Conservation (phyloP, 106 monocot genomes). For the Vanilla planifolia region DNA sequence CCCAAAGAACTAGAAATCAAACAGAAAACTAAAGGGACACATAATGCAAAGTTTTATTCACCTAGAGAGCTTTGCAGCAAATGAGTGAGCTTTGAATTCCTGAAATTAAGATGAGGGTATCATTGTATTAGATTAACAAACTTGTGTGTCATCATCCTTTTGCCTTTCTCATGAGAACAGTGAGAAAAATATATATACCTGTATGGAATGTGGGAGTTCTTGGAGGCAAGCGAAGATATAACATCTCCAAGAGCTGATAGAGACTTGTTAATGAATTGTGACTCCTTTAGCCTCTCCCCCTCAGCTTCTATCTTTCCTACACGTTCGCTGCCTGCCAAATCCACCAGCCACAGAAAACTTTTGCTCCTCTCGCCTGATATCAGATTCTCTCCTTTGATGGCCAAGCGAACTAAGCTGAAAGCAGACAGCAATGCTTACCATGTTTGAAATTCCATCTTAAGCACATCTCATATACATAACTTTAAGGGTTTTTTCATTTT, state of each 20-base stretch:
- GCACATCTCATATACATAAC: too few relatives aligned
- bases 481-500: too few relatives aligned
- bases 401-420: constrained; percentile 78
- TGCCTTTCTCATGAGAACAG: too few relatives aligned
- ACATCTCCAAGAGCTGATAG: constrained; percentile 93
- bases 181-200: constrained; percentile 28
- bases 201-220: constrained; percentile 87
- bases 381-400: constrained; percentile 57
- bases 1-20: neutral
- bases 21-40: too few relatives aligned
- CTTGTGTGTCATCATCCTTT: too few relatives aligned
- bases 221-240: constrained; percentile 81
- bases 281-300: constrained; percentile 90
- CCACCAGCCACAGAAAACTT: constrained; percentile 90
- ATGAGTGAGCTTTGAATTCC: constrained; percentile 97
- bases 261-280: constrained; percentile 96
- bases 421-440: neutral
- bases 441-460: neutral
- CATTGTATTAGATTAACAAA: neutral
- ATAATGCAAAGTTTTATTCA: too few relatives aligned
- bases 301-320: constrained; percentile 78
- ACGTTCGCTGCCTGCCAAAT: constrained; percentile 95
- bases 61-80: constrained; percentile 93
- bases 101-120: constrained; percentile 11
- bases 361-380: constrained; percentile 43